A percentile compares a stretch with the other conserved stretches of the same genome.
These are phyloP conservation scores for Ephemerocybe angulata DNA, from an alignment of 768 basidiomycete genomes.

Conservation along the genomic window DNA sequence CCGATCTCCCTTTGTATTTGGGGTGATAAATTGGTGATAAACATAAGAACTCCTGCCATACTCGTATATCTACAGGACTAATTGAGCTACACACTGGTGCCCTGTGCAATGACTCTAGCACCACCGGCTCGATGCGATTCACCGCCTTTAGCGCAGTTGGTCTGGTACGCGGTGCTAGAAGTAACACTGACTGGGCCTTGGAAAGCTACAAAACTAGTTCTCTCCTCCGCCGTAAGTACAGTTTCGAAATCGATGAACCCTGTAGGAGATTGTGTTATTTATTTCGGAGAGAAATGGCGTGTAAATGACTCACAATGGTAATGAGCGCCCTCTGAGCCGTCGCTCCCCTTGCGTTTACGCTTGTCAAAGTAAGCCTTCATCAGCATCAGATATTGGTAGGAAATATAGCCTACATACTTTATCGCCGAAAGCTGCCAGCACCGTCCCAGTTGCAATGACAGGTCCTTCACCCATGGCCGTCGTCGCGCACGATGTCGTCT, in stretches of 20 bases:
- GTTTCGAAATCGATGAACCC: not conserved
- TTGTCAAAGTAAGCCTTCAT: not conserved
- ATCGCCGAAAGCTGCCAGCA: not conserved
- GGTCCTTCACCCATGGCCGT: not conserved
- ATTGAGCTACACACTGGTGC: no score
- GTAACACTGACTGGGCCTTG: not conserved
- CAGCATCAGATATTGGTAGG: not conserved
- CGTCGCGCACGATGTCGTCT: not conserved
- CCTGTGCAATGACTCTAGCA: no score
- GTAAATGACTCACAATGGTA: not conserved
- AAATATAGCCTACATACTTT: not conserved
- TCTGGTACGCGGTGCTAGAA: not conserved
- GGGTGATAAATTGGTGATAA: no score
- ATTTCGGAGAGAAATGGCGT: not conserved
- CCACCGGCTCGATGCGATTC: no score
- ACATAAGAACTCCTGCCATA: no score
- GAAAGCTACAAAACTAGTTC: not conserved
- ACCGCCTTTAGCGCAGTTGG: not conserved
- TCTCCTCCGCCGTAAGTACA: not conserved
- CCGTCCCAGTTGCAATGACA: not conserved
- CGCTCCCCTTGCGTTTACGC: not conserved
- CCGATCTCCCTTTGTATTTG: no score
- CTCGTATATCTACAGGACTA: no score
- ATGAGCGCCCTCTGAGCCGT: no score
- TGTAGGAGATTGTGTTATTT: not conserved